These are phyloP conservation scores for Parastagonospora nodorum DNA, from an alignment of 2,329 filamentous ascomycete genomes.

Conservation along the genomic window DNA sequence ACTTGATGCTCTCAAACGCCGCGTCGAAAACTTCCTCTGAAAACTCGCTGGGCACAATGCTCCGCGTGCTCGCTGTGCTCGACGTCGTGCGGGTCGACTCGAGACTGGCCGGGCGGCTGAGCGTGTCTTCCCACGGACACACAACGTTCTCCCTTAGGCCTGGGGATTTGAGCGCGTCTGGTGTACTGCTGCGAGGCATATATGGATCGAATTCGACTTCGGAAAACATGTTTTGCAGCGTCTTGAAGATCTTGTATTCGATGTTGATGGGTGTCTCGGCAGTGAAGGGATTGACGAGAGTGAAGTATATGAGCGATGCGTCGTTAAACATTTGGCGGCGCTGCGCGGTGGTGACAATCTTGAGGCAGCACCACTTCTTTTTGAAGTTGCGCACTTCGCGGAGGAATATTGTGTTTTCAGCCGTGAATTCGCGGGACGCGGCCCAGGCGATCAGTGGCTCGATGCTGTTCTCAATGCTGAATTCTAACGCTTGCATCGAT, in stretches of 20 bases:
- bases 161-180: slow-evolving; percentile 29
- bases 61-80: slow-evolving; percentile 27
- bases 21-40: slow-evolving; percentile 40
- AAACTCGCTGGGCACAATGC: slow-evolving; percentile 43
- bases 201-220: slow-evolving; percentile 45
- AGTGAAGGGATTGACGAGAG: slow-evolving; percentile 45
- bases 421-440: slow-evolving; percentile 43
- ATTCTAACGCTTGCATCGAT: slow-evolving; percentile 45
- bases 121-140: slow-evolving; percentile 44
- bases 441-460: slow-evolving; percentile 44
- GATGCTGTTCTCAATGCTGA: slow-evolving; percentile 41
- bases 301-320: slow-evolving; percentile 46
- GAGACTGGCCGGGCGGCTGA: slow-evolving; percentile 40
- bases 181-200: slow-evolving; percentile 31
- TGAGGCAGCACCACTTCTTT: slow-evolving; percentile 38
- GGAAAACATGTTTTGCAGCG: slow-evolving; percentile 36
- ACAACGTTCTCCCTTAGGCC: slow-evolving; percentile 40
- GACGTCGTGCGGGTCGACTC: slow-evolving; percentile 31
- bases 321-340: slow-evolving; percentile 45
- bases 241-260: slow-evolving; percentile 47
- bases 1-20: slow-evolving; percentile 46
- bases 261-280: slow-evolving; percentile 47
- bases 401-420: slow-evolving; percentile 46
- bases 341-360: slow-evolving; percentile 35
- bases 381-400: slow-evolving; percentile 47